Conservation (phyloP, 352 stramenopile species). For the Pythium phragmiticola region DNA sequence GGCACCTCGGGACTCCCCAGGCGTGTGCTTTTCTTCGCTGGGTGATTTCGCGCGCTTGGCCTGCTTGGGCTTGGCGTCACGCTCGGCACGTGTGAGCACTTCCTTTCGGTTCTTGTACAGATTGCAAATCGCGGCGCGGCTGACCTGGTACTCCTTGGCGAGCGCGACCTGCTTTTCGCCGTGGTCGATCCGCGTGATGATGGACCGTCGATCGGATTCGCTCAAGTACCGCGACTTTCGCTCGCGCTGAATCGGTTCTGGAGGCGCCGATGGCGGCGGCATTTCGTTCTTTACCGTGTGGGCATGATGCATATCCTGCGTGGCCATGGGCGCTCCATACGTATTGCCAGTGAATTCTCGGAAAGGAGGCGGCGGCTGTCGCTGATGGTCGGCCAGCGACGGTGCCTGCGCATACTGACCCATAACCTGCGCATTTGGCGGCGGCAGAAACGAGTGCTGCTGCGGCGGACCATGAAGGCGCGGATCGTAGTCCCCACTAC, state of each 20-base stretch:
- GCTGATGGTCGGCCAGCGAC: neutral
- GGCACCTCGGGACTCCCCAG: neutral
- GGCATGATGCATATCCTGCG: neutral
- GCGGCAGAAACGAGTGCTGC: neutral
- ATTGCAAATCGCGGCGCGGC: constrained; percentile 33
- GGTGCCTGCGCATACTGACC: neutral
- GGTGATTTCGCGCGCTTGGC: neutral
- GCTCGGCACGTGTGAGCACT: constrained; percentile 22
- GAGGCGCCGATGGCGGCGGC: neutral
- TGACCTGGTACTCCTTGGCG: constrained; percentile 34
- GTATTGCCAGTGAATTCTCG: neutral
- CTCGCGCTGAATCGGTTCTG: constrained; percentile 27
- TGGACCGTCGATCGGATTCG: constrained; percentile 35
- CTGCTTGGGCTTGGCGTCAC: constrained; percentile 21
- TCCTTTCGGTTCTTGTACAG: constrained; percentile 35
- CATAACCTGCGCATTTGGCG: neutral
- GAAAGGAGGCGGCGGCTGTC: neutral
- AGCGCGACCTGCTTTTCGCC: constrained; percentile 32
- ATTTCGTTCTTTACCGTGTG: constrained; percentile 4
- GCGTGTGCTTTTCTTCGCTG: neutral
- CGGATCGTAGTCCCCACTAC: neutral
- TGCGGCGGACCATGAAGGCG: neutral
- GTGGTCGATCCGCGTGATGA: constrained; percentile 30
- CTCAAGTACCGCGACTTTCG: constrained; percentile 49
- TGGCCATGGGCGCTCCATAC: neutral